These are phyloP conservation scores for Cydonia oblonga DNA, from an alignment of 331 rosid genomes.

Conservation along the genomic window DNA sequence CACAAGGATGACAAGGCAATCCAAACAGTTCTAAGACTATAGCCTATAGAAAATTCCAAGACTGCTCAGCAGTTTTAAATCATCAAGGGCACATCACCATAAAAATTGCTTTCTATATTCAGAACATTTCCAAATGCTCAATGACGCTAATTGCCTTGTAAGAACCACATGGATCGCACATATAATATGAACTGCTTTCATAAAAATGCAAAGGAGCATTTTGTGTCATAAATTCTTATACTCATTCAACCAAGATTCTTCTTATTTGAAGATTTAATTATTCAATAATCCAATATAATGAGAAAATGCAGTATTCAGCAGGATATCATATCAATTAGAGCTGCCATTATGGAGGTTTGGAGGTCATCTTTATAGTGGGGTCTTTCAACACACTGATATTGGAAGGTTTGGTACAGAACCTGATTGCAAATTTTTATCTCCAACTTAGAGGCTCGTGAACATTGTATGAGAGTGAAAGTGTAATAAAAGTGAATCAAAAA, in stretches of 20 bases:
- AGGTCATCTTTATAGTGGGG: neutral
- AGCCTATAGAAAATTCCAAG: neutral
- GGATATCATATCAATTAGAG: neutral
- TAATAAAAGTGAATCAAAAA: neutral
- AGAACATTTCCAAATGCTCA: neutral
- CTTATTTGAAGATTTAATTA: neutral
- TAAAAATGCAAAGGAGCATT: neutral
- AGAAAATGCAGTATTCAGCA: neutral
- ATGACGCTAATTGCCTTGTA: neutral
- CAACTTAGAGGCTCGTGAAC: neutral
- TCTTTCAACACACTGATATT: neutral
- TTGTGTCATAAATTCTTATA: neutral
- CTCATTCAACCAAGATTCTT: neutral
- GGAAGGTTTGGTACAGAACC: neutral
- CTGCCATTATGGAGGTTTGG: neutral
- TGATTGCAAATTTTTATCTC: neutral
- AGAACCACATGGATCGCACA: neutral
- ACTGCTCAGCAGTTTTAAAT: neutral
- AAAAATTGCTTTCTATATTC: neutral
- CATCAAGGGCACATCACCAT: neutral
- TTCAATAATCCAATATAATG: neutral
- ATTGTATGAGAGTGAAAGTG: neutral
- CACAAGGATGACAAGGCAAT: neutral
- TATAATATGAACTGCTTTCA: neutral
- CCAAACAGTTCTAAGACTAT: neutral